A percentile compares a stretch with the other conserved stretches of the same genome.
These are phyloP conservation scores for Hypomontagnella submonticulosa DNA, from an alignment of 495 filamentous ascomycete genomes.

Conservation along the genomic window DNA sequence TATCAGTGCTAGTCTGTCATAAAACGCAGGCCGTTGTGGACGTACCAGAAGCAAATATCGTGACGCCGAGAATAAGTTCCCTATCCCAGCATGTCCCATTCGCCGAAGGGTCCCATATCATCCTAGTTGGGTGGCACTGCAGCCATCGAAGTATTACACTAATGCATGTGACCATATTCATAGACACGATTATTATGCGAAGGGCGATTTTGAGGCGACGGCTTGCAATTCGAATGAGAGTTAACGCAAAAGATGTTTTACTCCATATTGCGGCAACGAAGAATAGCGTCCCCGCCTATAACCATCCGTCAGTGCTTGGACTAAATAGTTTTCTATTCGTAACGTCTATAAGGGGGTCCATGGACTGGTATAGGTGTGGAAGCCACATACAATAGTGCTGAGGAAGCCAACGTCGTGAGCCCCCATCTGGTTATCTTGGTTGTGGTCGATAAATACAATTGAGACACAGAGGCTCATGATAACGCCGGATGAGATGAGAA, in stretches of 20 bases:
- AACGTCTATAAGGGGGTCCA: too few species aligned
- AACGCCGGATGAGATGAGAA: conserved; percentile 8
- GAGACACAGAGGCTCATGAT: conserved; percentile 12
- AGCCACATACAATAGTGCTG: conserved; percentile 11
- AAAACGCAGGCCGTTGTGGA: neutral
- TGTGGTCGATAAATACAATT: conserved; percentile 13
- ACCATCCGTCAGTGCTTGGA: too few species aligned
- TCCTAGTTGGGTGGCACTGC: conserved; percentile 47
- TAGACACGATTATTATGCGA: conserved; percentile 43
- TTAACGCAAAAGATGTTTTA: conserved; percentile 53
- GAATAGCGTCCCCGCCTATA: conserved; percentile 26
- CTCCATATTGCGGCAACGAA: conserved; percentile 49
- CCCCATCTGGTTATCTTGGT: conserved; percentile 24
- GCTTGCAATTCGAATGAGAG: conserved; percentile 45
- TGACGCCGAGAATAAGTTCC: conserved; percentile 24
- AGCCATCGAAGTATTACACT: conserved; percentile 51
- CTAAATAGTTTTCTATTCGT: too few species aligned
- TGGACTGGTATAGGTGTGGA: neutral
- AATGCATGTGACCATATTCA: conserved; percentile 51
- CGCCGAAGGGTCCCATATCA: conserved; percentile 46
- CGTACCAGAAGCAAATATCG: conserved; percentile 29
- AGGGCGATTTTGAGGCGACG: conserved; percentile 20
- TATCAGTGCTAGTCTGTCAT: neutral
- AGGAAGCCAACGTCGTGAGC: conserved; percentile 23
- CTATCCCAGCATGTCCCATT: conserved; percentile 51